phyloP scores from a whole-genome alignment of 2,329 filamentous ascomycete genomes.

The Talaromyces sp. region DNA sequence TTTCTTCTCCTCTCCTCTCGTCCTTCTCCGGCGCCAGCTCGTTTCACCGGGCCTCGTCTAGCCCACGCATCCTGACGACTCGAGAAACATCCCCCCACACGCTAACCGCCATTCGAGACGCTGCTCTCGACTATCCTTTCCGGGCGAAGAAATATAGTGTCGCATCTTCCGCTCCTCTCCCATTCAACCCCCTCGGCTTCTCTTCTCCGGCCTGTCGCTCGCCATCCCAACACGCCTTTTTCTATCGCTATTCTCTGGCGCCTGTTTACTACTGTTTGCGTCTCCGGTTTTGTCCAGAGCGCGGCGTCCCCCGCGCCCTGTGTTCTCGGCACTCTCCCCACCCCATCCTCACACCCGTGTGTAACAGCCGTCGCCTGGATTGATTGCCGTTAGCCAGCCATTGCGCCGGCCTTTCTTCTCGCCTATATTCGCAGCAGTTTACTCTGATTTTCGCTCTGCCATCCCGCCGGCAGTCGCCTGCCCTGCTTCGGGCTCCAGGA shows the following conservation, averaged over 20 bases:
- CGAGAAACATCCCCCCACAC: not conserved
- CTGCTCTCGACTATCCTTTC: not conserved
- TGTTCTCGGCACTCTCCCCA: conserved; percentile 10
- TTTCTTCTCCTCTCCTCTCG: conserved; percentile 14
- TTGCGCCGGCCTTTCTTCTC: conserved; percentile 14
- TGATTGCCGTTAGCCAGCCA: not conserved
- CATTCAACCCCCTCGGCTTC: not conserved
- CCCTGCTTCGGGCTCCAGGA: not conserved
- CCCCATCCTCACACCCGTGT: conserved; percentile 11
- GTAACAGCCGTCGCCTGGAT: conserved; percentile 2
- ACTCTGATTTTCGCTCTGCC: conserved; percentile 5
- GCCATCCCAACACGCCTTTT: not conserved
- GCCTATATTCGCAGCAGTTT: conserved; percentile 10
- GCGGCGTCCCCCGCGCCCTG: not conserved
- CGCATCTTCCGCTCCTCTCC: not conserved
- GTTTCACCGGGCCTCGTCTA: not conserved
- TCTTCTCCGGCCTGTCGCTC: not conserved
- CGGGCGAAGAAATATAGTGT: not conserved
- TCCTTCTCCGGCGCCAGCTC: conserved; percentile 9
- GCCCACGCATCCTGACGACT: not conserved
- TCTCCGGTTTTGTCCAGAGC: not conserved
- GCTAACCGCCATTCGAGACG: not conserved
- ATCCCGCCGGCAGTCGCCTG: not conserved
- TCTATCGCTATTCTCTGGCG: not conserved
- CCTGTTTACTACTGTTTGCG: not conserved